phyloP scores from a whole-genome alignment of 805 yeast genomes.

The Candida glaebosa region DNA sequence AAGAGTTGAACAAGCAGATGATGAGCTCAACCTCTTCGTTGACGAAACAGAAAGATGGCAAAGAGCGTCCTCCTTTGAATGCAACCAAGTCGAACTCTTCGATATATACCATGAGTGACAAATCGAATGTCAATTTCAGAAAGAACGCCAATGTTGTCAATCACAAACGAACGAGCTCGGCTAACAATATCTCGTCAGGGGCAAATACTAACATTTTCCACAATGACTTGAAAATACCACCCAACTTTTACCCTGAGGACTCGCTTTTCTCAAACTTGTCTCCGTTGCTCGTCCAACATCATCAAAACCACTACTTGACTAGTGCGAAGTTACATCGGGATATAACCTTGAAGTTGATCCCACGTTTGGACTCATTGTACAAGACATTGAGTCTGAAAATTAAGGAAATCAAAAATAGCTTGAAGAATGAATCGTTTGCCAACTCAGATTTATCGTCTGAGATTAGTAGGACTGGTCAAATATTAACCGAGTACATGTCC shows the following conservation, averaged over 20 bases:
- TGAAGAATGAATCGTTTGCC: constrained; percentile 40
- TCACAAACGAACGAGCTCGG: background rate
- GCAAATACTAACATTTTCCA: constrained; percentile 7
- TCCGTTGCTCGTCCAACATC: constrained; percentile 33
- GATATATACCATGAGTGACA: constrained; percentile 6
- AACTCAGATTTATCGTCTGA: constrained; percentile 33
- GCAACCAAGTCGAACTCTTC: constrained; percentile 21
- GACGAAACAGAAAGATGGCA: background rate
- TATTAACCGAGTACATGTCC: constrained; percentile 34
- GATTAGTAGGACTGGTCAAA: constrained; percentile 58
- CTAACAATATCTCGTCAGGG: background rate
- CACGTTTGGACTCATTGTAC: constrained; percentile 33
- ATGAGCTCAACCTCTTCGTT: constrained; percentile 1
- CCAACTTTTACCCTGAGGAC: constrained; percentile 15
- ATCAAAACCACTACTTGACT: constrained; percentile 23
- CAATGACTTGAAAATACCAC: constrained; percentile 19
- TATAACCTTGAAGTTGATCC: constrained; percentile 28
- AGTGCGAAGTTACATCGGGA: constrained; percentile 30
- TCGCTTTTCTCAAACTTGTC: constrained; percentile 26
- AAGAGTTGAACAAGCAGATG: constrained; percentile 10
- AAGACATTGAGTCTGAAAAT: constrained; percentile 35
- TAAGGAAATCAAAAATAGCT: constrained; percentile 37
- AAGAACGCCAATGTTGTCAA: background rate
- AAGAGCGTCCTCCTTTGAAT: constrained; percentile 20
- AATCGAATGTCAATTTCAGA: constrained; percentile 9